Evolutionary conservation across 1,139 yeast species (phyloP).

Genomic region (Taiozyma sp.): DNA sequence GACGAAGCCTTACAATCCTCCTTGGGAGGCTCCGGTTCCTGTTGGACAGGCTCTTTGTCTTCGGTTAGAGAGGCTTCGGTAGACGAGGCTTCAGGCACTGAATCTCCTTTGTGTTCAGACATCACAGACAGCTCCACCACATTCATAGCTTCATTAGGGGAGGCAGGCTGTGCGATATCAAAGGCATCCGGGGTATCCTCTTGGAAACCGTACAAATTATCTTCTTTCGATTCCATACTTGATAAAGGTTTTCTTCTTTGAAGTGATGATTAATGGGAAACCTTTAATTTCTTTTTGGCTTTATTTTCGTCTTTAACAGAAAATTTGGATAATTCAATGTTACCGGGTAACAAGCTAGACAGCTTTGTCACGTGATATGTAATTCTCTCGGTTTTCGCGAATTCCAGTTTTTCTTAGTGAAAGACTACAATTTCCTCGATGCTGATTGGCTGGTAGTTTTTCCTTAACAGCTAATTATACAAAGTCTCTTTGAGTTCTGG

Average conservation of each 20-base stretch:
- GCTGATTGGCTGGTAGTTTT: slow-evolving; percentile 4
- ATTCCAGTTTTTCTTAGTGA: background rate
- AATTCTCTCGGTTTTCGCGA: no score
- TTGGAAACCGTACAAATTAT: slow-evolving; percentile 5
- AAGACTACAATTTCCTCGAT: slow-evolving; percentile 1
- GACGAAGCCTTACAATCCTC: background rate
- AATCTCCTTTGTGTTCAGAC: background rate
- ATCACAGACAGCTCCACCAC: background rate
- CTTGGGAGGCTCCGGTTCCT: background rate
- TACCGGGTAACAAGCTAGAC: background rate
- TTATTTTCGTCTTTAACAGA: background rate
- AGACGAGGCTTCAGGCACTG: background rate
- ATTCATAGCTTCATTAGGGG: background rate
- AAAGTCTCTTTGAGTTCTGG: background rate
- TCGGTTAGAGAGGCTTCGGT: background rate
- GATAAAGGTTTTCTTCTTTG: background rate
- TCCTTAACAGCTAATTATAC: background rate
- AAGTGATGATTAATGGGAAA: background rate
- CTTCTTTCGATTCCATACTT: background rate
- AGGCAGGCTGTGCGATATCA: background rate
- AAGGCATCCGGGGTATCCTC: slow-evolving; percentile 1
- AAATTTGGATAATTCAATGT: background rate
- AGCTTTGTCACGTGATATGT: no score
- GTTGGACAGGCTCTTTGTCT: background rate
- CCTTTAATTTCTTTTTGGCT: background rate